phyloP scores from a whole-genome alignment of 768 basidiomycete species.

The Strobilomyces echinocephalus region DNA sequence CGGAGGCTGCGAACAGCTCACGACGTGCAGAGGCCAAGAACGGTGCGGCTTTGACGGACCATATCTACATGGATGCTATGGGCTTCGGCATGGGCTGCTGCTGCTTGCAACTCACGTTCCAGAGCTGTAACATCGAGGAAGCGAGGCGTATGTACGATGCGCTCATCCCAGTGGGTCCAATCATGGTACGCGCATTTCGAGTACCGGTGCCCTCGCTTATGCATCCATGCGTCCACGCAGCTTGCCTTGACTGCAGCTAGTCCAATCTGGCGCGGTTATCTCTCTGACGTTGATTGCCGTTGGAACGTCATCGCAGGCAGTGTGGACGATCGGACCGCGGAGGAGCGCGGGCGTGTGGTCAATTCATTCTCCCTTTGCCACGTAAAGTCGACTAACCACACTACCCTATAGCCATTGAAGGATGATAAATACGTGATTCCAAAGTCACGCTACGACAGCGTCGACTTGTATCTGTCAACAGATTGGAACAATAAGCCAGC shows the following conservation, averaged over 20 bases:
- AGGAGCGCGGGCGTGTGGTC: conserved; percentile 78
- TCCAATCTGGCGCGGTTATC: conserved; percentile 89
- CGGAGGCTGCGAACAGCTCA: conserved; percentile 8
- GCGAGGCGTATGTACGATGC: conserved; percentile 93
- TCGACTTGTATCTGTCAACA: conserved; percentile 88
- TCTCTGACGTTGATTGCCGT: conserved; percentile 95
- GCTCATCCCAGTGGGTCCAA: conserved; percentile 91
- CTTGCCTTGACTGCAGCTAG: conserved; percentile 92
- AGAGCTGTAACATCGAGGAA: conserved; percentile 90
- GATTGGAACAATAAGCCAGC: conserved; percentile 85
- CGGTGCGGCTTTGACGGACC: conserved; percentile 82
- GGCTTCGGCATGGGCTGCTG: conserved; percentile 99
- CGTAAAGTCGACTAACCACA: conserved; percentile 3
- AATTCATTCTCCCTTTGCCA: conserved; percentile 36
- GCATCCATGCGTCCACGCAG: conserved; percentile 37
- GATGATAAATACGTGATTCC: conserved; percentile 76
- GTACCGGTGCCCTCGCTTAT: background rate
- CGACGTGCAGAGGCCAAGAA: conserved; percentile 67
- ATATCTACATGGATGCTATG: conserved; percentile 99
- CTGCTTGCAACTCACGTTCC: conserved; percentile 96
- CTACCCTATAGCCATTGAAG: conserved; percentile 59
- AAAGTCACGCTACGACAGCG: conserved; percentile 96
- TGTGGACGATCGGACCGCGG: conserved; percentile 94
- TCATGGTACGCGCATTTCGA: conserved; percentile 59
- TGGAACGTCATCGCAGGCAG: conserved; percentile 99